Evolutionary conservation across 2,329 filamentous ascomycete genomes (phyloP), one percentile per base, ranked within the genome.

Genomic region (Zymoseptoria tritici): DNA sequence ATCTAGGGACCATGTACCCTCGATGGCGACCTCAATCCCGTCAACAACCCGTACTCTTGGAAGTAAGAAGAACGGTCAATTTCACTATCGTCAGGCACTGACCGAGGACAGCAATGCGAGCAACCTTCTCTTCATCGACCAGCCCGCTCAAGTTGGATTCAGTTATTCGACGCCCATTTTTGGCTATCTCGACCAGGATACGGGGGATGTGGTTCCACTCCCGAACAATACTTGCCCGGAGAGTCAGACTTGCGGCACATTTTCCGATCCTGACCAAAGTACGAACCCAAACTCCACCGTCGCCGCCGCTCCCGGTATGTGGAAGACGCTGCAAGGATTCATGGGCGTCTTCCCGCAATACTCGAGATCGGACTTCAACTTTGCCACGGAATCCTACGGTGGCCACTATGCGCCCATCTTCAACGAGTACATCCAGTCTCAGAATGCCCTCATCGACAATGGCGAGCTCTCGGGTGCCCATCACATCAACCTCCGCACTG

Each of bases 61-160:
- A 85, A 84, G 61, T 67, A 8, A 53, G 19, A 6, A 31, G 46
- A 36, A 19, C 8, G 16, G 19, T 42, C 7, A 49, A 46, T 6
- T 4, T n/a, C 16, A n/a, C 36, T 13, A 46, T 42, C 11, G n/a
- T 46, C 13, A 20, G 51, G 8, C 4, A 21, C 36, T 57, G 49
- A 60, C 22, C 26, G 26, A 29, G 50, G 42, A 19, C 49, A 67
- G 65, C 59, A 82, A 83, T 64, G 78, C 50, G 19, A 81, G 81
- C 31, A 88, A 88, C 64, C 83, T 88, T 80, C 80, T 90, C 16
- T 89, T 87, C 72, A 83, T 90, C 65, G 86, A 90, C 66, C 82
- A 89, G 70, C 87, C 83, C 8, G 80, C 78, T 9, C 79, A 82
- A 53, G 80, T 83, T 4, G 84, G 84, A 0, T 81, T 85, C 66